Evolutionary conservation across 106 monocot species (phyloP), one percentile per base, ranked within the genome.

Genomic region (Agapanthus africanus): DNA sequence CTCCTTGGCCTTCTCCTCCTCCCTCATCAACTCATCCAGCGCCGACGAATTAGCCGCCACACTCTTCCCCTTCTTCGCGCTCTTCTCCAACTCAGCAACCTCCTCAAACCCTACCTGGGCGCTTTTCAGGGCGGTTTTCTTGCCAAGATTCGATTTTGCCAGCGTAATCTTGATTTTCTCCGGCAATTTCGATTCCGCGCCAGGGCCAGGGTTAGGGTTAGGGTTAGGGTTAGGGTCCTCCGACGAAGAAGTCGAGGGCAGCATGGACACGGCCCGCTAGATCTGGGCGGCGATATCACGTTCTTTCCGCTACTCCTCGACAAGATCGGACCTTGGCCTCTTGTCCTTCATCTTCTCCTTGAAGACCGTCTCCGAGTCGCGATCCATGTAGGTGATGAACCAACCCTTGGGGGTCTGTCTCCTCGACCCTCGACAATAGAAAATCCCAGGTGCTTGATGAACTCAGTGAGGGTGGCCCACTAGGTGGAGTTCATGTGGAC

Each of bases 371-470:
- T 95, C 95, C 0, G 95, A 86, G 62, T 95, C 95, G 1, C 88
- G 75, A 47, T 95, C 95, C 13, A 95, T 88, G 73, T 95, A 95
- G 23, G 95, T 91, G 35, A 95, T 88, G 77, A 95, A 95, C 95
- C 95, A 95, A 0, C 95, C 95, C 73, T 95, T 95, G 32, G 91
- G 91, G 21, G 95, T 95, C 49, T 95, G n/a, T n/a, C n/a, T n/a
- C n/a, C n/a, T n/a, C n/a, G n/a, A n/a, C n/a, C 91, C 41, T 95
- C 95, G 19, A 95, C 95, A 70, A 91, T 95, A 77, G 91, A 95
- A 73, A 81, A 74, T 28, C 95, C 95, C 23, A 95, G 84, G 62
- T 91, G 68, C 79, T 91, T 95, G 40, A 95, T 88, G 73, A 95
- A 95, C 37, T 95, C 95, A 0, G 95, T 95, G 44, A 95, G 82